A percentile compares a stretch with the other conserved stretches of the same genome.
phyloP scores from a whole-genome alignment of 1,284 basidiomycete genomes.

The Microbotryomycetes sp. region DNA sequence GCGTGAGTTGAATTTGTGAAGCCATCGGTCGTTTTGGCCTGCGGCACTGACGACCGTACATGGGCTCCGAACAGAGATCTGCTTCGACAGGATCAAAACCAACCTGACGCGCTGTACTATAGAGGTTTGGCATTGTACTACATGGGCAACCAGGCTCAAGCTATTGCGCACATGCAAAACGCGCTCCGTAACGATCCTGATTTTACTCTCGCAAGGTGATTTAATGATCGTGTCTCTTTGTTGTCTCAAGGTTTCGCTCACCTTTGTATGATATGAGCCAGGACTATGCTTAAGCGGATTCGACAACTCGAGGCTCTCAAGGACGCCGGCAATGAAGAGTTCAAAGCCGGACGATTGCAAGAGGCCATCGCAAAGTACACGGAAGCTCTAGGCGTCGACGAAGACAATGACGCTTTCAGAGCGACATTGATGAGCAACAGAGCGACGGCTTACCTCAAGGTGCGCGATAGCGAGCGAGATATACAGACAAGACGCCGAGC shows the following conservation, averaged over 20 bases:
- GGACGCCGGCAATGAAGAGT: slow-evolving; percentile 71
- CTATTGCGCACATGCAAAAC: slow-evolving; percentile 61
- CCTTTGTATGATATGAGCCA: background rate
- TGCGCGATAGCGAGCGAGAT: slow-evolving; percentile 38
- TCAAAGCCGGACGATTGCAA: slow-evolving; percentile 56
- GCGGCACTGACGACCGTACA: too few relatives aligned
- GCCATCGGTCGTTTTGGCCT: slow-evolving; percentile 15
- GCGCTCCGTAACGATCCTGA: slow-evolving; percentile 75
- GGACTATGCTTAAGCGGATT: slow-evolving; percentile 53
- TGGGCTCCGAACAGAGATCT: slow-evolving; percentile 59
- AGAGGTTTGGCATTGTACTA: slow-evolving; percentile 73
- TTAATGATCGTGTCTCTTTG: background rate
- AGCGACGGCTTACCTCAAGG: slow-evolving; percentile 71
- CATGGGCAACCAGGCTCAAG: slow-evolving; percentile 60
- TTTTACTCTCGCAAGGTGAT: slow-evolving; percentile 56
- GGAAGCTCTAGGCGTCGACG: slow-evolving; percentile 54
- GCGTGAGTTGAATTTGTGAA: slow-evolving; percentile 49
- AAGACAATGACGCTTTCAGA: slow-evolving; percentile 50
- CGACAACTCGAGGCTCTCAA: slow-evolving; percentile 73
- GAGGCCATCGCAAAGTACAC: slow-evolving; percentile 63
- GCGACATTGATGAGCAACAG: slow-evolving; percentile 75
- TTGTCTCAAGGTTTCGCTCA: background rate
- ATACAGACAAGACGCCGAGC: background rate
- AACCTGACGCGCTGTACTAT: slow-evolving; percentile 71
- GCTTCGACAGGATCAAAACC: slow-evolving; percentile 58